A percentile compares a stretch with the other conserved stretches of the same genome.
These are phyloP conservation scores for Aechmea fasciata DNA, from an alignment of 176 grass and related monocot species.

Conservation along the genomic window DNA sequence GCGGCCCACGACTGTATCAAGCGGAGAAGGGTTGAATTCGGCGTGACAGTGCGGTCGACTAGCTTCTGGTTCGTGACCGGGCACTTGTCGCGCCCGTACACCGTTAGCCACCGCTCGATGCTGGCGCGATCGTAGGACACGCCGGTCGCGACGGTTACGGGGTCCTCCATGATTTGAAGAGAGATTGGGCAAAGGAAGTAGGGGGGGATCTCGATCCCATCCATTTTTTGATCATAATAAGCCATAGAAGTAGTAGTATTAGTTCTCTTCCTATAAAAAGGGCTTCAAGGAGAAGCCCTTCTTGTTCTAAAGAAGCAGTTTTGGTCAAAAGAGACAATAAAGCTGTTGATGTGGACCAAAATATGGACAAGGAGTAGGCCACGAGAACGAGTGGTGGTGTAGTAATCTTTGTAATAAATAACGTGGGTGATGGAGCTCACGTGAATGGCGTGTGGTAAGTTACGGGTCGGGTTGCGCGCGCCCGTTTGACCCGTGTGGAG, in stretches of 20 bases:
- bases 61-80: conserved; percentile 12
- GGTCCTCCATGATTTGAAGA: conserved; percentile 22
- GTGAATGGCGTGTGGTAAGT: neutral
- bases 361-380: neutral
- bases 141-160: conserved; percentile 12
- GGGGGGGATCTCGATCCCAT: neutral
- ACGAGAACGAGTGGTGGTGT: neutral
- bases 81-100: conserved; percentile 1
- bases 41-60: conserved; percentile 5
- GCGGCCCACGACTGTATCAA: conserved; percentile 14
- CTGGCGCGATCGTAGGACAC: conserved; percentile 17
- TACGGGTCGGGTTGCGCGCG: neutral
- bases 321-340: no score
- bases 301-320: no score
- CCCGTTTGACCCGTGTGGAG: no score
- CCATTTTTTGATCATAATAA: neutral
- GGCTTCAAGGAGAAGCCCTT: no score
- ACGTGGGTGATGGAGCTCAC: neutral
- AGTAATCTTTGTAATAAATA: neutral
- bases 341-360: neutral
- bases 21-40: conserved; percentile 25
- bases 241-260: no score
- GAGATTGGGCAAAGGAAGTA: conserved; percentile 18
- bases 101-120: conserved; percentile 11
- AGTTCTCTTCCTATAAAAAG: neutral